Evolutionary conservation across 1,284 basidiomycete genomes (phyloP), one percentile per base, ranked within the genome.

Genomic region (Ceratobasidium sp.): DNA sequence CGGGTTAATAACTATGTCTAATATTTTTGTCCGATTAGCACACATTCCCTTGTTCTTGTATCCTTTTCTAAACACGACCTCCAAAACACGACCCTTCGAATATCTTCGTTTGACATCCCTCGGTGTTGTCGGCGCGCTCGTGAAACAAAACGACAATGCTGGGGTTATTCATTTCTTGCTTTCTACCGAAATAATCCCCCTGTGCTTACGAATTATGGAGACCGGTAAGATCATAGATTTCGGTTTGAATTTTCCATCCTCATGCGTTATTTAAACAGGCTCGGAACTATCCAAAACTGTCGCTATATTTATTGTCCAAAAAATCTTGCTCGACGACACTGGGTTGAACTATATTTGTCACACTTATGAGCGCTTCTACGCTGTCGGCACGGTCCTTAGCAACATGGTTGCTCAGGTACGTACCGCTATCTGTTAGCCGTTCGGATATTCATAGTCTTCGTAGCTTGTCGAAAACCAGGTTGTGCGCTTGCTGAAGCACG

Each of bases 111-210:
- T 99, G 71, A 99, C 98, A 1, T 98, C 96, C 59, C 91, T 99
- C 28, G 98, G 98, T 48, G 98, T 99, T 77, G 99, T 99, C 81
- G 98, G 98, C 61, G 98, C 98, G 13, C 91, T 99, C 76, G 98
- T 99, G 84, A 99, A 99, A 93, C 96, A 98, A 94, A 99, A 99
- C 84, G 98, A 99, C 87, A 99, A 99, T 86, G 96, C 94, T 82
- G 94, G 97, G 79, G 97, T 99, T 81, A 99, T 99, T 85, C 98
- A 99, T 86, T 99, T 99, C 87, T 90, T 99, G 66, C 91, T 99
- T 54, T 99, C 97, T 10, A 99, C 98, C 70, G 98, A 99, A 87
- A 99, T 99, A 85, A 99, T 99, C 83, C 98, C 98, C 33, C 93
- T 99, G 78, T 99, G 98, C 84, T 90, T 99, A 69, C 93, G 98